Evolutionary conservation across 257 asterid genomes (phyloP).

Genomic region (Primulina tabacum): DNA sequence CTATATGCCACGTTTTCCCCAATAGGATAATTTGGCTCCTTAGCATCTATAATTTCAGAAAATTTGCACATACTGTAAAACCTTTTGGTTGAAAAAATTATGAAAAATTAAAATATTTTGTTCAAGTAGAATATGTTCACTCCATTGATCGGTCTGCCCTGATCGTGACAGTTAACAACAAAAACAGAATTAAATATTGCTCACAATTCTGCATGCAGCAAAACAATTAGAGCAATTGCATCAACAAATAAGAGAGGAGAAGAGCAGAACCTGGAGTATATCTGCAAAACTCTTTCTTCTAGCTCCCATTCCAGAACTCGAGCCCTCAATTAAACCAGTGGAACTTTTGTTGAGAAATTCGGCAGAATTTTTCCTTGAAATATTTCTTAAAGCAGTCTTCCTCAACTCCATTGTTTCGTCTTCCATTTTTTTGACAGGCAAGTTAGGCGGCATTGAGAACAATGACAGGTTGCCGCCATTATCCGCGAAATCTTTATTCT

Average conservation of each 20-base stretch:
- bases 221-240: not conserved
- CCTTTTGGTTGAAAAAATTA: no score
- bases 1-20: not conserved
- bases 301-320: slow-evolving; percentile 54
- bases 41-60: not conserved
- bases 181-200: not conserved
- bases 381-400: slow-evolving; percentile 59
- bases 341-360: slow-evolving; percentile 42
- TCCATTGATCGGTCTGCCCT: not conserved
- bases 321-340: slow-evolving; percentile 28
- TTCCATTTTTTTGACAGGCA: slow-evolving; percentile 46
- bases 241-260: slow-evolving; percentile 1
- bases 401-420: slow-evolving; percentile 57
- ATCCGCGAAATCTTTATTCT: slow-evolving; percentile 32
- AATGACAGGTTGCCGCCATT: slow-evolving; percentile 38
- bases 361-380: slow-evolving; percentile 50
- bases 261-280: slow-evolving; percentile 60
- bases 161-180: not conserved
- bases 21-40: no score
- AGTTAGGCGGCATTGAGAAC: slow-evolving; percentile 46
- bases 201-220: not conserved
- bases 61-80: not conserved
- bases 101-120: not conserved
- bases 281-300: slow-evolving; percentile 91
- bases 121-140: not conserved